Evolutionary conservation across 352 stramenopile species (phyloP), one percentile per base, ranked within the genome.

Genomic region (Pelagophyceae sp.): DNA sequence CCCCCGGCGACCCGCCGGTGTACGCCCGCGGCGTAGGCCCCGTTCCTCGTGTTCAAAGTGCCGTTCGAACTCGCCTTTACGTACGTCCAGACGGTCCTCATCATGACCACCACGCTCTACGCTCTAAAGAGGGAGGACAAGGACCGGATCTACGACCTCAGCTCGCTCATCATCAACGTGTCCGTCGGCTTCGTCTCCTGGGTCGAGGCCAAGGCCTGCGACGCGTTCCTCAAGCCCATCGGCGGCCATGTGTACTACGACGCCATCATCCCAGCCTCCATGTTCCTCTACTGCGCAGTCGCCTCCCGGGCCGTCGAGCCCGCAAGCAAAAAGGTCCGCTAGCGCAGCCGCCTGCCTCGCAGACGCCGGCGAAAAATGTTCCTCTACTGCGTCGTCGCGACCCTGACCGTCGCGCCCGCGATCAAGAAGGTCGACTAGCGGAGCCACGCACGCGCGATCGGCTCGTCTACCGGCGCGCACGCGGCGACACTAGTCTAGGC

Each of bases 221-320:
- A 71, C 61, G 29, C 29, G 11, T 37, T 37, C 61, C 38, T 38
- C 61, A 71, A 71, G 61, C 1, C 2, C 29, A 2, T 38, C 19
- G 61, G 61, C 2, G 61, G 61, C 29, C 61, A 71, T 31, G 61
- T 71, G 1, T 71, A 25, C 19, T 71, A 71, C 31, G 61, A 71
- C 61, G 61, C 19, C 61, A 25, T 45, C 33, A 71, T 71, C 61
- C 61, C 61, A 1, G 31, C 25, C 19, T 71, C 61, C 61, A 40
- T 40, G 29, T 17, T 37, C 61, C 2, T 38, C 19, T 71, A 71
- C 61, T 54, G 45, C 45, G 45, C 45, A 11, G 45, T 54, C 45
- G 45, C 45, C 45, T n/a, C n/a, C n/a, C n/a, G n/a, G n/a, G n/a
- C n/a, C n/a, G n/a, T n/a, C n/a, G n/a, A n/a, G n/a, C n/a, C n/a